Evolutionary conservation across 257 asterid genomes (phyloP).

Genomic region (Nicotiana knightiana): DNA sequence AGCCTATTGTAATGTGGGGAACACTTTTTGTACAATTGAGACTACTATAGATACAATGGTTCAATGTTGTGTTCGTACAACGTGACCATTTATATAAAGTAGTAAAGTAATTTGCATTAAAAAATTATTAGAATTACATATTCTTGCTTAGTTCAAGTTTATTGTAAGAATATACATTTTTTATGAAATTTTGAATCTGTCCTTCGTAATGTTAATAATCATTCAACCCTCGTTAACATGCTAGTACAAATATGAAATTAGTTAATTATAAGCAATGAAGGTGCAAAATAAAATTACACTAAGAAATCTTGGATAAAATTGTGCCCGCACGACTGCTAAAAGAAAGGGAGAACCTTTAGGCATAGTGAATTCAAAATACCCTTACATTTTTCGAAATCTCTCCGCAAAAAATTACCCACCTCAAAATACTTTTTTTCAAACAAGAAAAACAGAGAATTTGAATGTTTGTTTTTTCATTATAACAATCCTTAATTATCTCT

Average conservation of each 20-base stretch:
- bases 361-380: not conserved
- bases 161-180: not conserved
- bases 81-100: too few relatives aligned
- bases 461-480: not conserved
- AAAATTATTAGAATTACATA: too few relatives aligned
- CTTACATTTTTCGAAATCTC: not conserved
- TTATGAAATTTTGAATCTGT: not conserved
- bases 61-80: too few relatives aligned
- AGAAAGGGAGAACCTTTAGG: constrained; percentile 21
- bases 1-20: too few relatives aligned
- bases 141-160: not conserved
- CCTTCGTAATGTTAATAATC: not conserved
- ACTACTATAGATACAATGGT: too few relatives aligned
- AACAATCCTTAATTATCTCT: constrained; percentile 17
- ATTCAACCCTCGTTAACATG: not conserved
- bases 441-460: not conserved
- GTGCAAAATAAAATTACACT: not conserved
- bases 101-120: too few relatives aligned
- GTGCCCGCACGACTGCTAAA: constrained; percentile 27
- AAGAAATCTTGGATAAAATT: not conserved
- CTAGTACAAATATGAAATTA: not conserved
- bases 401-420: not conserved
- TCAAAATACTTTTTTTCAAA: not conserved
- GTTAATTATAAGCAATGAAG: not conserved
- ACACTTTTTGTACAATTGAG: too few relatives aligned